Evolutionary conservation across 1,139 yeast genomes (phyloP), one percentile per base, ranked within the genome.

Genomic region (Saccharomycopsis hybrid): DNA sequence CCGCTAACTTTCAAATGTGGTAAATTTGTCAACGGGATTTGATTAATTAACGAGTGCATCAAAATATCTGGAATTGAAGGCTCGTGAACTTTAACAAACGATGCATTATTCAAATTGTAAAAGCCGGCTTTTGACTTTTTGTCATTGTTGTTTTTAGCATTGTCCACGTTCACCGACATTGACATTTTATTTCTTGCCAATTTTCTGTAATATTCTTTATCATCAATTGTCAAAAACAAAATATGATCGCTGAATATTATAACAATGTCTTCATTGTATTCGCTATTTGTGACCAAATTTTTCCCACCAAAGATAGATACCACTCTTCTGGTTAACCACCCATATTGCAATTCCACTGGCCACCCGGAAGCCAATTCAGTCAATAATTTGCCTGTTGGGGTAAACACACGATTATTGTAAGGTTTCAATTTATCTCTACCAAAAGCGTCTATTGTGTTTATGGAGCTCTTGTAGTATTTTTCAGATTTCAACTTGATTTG

Each of bases 31-130:
- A 90, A 70, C 0, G 96, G 95, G 42, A 83, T 85, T 59, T 87
- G 95, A 62, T 90, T 90, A 41, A 87, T 78, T 62, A 90, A 71
- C 0, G 96, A 87, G 61, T 90, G 95, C 94, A 89, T 87, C 55
- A 90, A 68, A 48, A 87, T 74, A 65, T 89, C 96, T 1, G 96
- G 76, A 11, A 85, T 72, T 1, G 84, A 74, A 1, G 94, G 82
- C 44, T 69, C 70, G 54, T 77, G 78, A 3, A 73, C 58, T 24
- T 68, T 68, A n/a, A 61, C 56, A 56, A 29, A 30, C 2, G 48
- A 67, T 48, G 5, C 56, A 52, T 46, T 58, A 51, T 41, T 57
- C 48, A 25, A 58, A 44, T 44, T 27, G 41, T 39, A 33, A 18
- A 51, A 33, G 5, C 28, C 39, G 24, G n/a, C n/a, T 46, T 13